These are phyloP conservation scores for Saturnispora hagleri DNA, from an alignment of 805 yeast species.

Conservation along the genomic window DNA sequence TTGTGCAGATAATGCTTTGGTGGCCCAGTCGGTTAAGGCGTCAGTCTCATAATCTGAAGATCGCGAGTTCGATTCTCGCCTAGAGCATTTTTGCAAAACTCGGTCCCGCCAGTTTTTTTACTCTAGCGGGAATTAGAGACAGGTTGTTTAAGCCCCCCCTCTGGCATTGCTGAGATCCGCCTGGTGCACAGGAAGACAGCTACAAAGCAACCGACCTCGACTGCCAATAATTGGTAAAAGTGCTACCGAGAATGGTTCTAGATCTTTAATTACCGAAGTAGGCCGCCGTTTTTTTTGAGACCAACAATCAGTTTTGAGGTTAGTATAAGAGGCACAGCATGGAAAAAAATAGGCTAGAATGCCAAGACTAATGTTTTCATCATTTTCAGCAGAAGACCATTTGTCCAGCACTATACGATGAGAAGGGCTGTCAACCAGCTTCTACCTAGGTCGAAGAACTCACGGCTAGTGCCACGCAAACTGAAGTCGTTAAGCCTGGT, in stretches of 20 bases:
- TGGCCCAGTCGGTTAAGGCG: conserved; percentile 32
- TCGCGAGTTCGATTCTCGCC: conserved; percentile 32
- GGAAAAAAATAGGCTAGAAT: neutral
- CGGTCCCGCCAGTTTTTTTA: too few species aligned
- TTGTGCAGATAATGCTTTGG: conserved; percentile 16
- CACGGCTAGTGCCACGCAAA: conserved; percentile 14
- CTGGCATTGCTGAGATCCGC: too few species aligned
- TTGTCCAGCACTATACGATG: conserved; percentile 23
- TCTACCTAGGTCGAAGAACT: conserved; percentile 23
- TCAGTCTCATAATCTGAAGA: conserved; percentile 31
- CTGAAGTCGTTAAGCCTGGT: conserved; percentile 22
- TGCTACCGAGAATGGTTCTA: neutral
- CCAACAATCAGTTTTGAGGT: neutral
- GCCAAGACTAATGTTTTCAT: conserved; percentile 5
- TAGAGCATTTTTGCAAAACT: conserved; percentile 19
- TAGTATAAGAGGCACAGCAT: neutral
- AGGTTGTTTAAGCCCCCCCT: too few species aligned
- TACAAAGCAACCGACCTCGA: neutral
- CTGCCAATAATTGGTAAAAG: neutral
- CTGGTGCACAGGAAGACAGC: neutral
- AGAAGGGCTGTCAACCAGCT: conserved; percentile 44
- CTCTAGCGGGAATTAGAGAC: too few species aligned
- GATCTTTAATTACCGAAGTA: neutral
- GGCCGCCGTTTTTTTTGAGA: neutral
- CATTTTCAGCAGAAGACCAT: neutral